Evolutionary conservation across 208 protist species (phyloP).

Genomic region (Trypanosoma avium): DNA sequence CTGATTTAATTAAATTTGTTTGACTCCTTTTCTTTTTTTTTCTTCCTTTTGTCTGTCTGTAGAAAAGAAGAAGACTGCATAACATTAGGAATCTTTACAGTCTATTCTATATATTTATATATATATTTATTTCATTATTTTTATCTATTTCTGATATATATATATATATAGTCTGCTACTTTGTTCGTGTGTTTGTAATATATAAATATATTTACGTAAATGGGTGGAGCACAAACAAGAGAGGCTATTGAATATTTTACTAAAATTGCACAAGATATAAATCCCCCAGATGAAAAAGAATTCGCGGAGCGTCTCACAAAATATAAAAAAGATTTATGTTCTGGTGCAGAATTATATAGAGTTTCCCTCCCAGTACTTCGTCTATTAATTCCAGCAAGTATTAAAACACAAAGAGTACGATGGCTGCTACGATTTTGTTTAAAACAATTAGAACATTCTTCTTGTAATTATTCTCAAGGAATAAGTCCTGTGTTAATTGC

Average conservation of each 20-base stretch:
- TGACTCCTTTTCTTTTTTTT: slow-evolving; percentile 1
- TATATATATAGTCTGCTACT: background rate
- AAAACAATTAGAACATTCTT: slow-evolving; percentile 28
- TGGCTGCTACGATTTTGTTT: slow-evolving; percentile 62
- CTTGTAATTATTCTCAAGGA: slow-evolving; percentile 29
- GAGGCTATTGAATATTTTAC: slow-evolving; percentile 58
- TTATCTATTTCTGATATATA: background rate
- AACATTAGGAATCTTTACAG: background rate
- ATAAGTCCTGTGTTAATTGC: slow-evolving; percentile 31
- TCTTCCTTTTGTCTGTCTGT: background rate
- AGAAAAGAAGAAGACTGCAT: slow-evolving; percentile 2
- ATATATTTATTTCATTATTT: background rate
- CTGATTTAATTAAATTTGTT: background rate
- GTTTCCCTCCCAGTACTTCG: slow-evolving; percentile 44
- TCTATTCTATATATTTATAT: background rate
- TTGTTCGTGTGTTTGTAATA: slow-evolving; percentile 40
- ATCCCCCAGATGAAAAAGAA: slow-evolving; percentile 33
- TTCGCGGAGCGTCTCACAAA: slow-evolving; percentile 37
- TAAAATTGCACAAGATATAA: slow-evolving; percentile 20
- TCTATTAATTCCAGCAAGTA: slow-evolving; percentile 23
- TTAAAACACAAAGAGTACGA: slow-evolving; percentile 31
- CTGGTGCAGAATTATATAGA: slow-evolving; percentile 46
- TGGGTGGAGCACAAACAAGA: slow-evolving; percentile 34
- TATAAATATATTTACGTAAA: no score
- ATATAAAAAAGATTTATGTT: slow-evolving; percentile 42